Conservation (phyloP, 129 eudicot species). For the Flaveria ramosissima region DNA sequence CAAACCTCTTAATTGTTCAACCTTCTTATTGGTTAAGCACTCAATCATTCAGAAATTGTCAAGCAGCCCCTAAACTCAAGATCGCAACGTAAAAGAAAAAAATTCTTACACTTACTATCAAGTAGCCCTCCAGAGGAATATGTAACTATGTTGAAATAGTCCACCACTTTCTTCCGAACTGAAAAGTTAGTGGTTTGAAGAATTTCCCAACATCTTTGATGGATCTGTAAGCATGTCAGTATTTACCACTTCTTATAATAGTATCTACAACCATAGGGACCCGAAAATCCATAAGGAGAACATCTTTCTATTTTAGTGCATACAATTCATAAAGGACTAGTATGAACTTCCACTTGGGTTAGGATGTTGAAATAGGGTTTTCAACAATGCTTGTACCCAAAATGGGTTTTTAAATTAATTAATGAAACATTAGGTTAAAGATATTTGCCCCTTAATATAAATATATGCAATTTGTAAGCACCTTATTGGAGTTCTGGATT, state of each 20-base stretch:
- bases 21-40: too few species aligned
- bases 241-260: too few species aligned
- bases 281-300: too few species aligned
- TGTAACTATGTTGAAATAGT: constrained; percentile 45
- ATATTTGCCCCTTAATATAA: neutral
- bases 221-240: constrained; percentile 42
- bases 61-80: too few species aligned
- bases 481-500: constrained; percentile 60
- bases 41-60: too few species aligned
- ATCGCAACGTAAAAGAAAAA: neutral
- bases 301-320: neutral
- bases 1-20: too few species aligned
- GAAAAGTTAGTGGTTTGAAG: constrained; percentile 58
- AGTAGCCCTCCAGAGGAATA: constrained; percentile 75
- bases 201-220: constrained; percentile 52
- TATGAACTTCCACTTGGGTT: neutral
- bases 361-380: neutral
- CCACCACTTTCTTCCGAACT: constrained; percentile 77
- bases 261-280: too few species aligned
- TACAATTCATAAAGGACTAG: neutral
- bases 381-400: neutral
- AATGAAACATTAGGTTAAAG: neutral
- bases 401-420: neutral
- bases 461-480: constrained; percentile 15
- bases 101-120: constrained; percentile 51